These are phyloP conservation scores for Phytophthora sp. DNA, from an alignment of 352 stramenopile genomes.

Conservation along the genomic window DNA sequence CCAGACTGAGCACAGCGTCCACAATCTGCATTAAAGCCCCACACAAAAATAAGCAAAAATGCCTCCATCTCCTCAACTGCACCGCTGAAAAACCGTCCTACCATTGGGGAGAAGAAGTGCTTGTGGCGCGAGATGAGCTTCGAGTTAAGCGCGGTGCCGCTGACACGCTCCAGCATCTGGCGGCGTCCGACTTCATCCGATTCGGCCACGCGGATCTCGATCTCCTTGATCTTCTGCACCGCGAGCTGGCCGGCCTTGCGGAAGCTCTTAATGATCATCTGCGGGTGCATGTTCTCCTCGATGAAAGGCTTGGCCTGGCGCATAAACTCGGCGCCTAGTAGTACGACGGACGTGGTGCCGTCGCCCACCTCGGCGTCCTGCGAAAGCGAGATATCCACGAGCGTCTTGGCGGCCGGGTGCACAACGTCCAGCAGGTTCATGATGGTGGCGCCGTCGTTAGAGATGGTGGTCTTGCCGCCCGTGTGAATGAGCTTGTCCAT, in stretches of 20 bases:
- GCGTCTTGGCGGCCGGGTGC: slow-evolving; percentile 97
- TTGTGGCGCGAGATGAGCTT: slow-evolving; percentile 99
- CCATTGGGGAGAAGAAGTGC: slow-evolving; percentile 98
- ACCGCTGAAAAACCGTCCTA: slow-evolving; percentile 24
- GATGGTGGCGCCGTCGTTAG: slow-evolving; percentile 99
- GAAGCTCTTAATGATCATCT: slow-evolving; percentile 92
- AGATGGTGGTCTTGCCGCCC: slow-evolving; percentile 95
- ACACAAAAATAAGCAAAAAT: slow-evolving; percentile 17
- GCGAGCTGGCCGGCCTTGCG: slow-evolving; percentile 85
- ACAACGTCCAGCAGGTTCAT: slow-evolving; percentile 99
- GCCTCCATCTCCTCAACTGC: too few relatives aligned
- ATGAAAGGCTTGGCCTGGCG: slow-evolving; percentile 98
- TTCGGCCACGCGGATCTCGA: slow-evolving; percentile 85
- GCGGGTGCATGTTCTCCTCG: slow-evolving; percentile 97
- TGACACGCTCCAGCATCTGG: slow-evolving; percentile 92
- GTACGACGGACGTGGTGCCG: slow-evolving; percentile 97
- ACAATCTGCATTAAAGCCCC: slow-evolving; percentile 85
- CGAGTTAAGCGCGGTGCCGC: slow-evolving; percentile 97
- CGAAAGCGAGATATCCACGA: slow-evolving; percentile 98
- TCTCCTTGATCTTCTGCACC: slow-evolving; percentile 86
- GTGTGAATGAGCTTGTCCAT: slow-evolving; percentile 99
- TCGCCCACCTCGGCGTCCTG: slow-evolving; percentile 92
- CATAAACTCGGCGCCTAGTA: slow-evolving; percentile 97
- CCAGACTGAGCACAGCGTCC: slow-evolving; percentile 93
- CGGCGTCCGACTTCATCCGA: slow-evolving; percentile 78